phyloP scores from a whole-genome alignment of 2,329 filamentous ascomycete genomes.

The Harringtonia lauricola region DNA sequence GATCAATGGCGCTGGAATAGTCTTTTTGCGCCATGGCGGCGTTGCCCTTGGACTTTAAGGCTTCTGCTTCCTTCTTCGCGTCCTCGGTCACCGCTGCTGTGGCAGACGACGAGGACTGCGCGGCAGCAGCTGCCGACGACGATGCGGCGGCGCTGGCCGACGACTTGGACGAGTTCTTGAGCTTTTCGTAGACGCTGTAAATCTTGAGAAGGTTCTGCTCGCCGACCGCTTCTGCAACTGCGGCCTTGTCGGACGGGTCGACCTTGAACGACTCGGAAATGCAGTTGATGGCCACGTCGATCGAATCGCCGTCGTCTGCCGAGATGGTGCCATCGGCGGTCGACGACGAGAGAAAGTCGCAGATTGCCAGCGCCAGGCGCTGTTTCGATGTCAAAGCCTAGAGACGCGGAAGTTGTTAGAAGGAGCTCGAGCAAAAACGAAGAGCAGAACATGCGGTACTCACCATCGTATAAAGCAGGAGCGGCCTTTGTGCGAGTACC shows the following conservation, averaged over 20 bases:
- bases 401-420: background rate
- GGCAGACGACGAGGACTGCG: no score
- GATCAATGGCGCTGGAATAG: constrained; percentile 68
- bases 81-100: constrained; percentile 32
- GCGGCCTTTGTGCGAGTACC: no score
- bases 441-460: background rate
- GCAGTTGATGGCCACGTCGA: constrained; percentile 90
- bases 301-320: constrained; percentile 80
- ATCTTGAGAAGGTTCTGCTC: constrained; percentile 82
- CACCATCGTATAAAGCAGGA: background rate
- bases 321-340: constrained; percentile 80
- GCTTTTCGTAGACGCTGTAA: constrained; percentile 93
- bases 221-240: constrained; percentile 67
- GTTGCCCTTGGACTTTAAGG: constrained; percentile 83
- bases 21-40: constrained; percentile 92
- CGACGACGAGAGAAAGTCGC: constrained; percentile 84
- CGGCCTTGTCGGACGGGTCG: constrained; percentile 64
- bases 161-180: constrained; percentile 47
- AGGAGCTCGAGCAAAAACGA: background rate
- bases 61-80: constrained; percentile 72
- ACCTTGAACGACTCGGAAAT: constrained; percentile 94
- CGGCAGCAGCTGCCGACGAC: constrained; percentile 19
- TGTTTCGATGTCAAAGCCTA: constrained; percentile 48
- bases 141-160: constrained; percentile 27
- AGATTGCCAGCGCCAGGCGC: constrained; percentile 92